These are phyloP conservation scores for Stephanodiscus triporus DNA, from an alignment of 108 stramenopile species.

Conservation along the genomic window DNA sequence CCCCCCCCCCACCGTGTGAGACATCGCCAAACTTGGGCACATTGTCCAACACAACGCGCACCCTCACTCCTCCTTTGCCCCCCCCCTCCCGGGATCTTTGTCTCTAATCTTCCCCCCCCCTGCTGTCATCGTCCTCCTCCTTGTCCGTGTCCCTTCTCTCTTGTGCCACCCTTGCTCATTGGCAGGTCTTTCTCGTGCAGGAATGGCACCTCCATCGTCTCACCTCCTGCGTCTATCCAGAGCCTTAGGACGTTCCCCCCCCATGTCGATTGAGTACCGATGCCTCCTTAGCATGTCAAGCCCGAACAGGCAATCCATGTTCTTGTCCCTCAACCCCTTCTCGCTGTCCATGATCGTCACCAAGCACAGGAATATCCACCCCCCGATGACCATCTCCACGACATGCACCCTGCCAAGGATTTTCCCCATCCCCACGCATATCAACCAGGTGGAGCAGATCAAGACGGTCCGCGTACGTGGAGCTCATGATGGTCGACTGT, in stretches of 20 bases:
- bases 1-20: too few species aligned
- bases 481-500: conserved; percentile 91
- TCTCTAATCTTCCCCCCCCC: too few species aligned
- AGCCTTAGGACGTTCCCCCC: conserved; percentile 62
- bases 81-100: too few species aligned
- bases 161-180: conserved; percentile 80
- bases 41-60: too few species aligned
- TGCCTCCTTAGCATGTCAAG: conserved; percentile 97
- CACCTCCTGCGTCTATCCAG: conserved; percentile 40
- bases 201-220: conserved; percentile 66
- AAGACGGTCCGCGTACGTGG: conserved; percentile 74
- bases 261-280: conserved; percentile 90
- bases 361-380: conserved; percentile 55
- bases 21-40: too few species aligned
- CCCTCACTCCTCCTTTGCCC: too few species aligned
- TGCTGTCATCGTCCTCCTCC: too few species aligned
- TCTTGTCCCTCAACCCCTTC: conserved; percentile 61
- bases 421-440: conserved; percentile 89
- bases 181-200: conserved; percentile 89
- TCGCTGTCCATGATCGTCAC: conserved; percentile 85
- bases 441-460: conserved; percentile 88
- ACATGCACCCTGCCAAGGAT: conserved; percentile 91
- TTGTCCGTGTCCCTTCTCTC: too few species aligned
- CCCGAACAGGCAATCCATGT: conserved; percentile 96
- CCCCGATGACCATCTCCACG: conserved; percentile 53